Evolutionary conservation across 2,329 filamentous ascomycete genomes (phyloP).

Genomic region (Nannizziopsis barbatae): DNA sequence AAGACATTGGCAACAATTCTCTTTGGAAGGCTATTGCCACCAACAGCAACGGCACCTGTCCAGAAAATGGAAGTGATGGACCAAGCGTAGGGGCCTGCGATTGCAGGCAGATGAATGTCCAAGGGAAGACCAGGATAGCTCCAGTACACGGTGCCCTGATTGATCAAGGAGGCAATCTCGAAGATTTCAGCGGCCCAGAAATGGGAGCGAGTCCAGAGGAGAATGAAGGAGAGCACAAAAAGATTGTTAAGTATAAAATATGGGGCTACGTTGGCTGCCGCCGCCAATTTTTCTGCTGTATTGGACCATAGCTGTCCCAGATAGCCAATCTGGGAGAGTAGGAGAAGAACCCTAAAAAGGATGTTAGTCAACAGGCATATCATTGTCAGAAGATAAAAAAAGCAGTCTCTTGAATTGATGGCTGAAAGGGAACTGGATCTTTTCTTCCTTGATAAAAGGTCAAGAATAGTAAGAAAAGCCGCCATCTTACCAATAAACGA

Average conservation of each 20-base stretch:
- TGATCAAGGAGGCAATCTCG: constrained; percentile 69
- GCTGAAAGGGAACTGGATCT: background rate
- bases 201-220: constrained; percentile 66
- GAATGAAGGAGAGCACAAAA: constrained; percentile 67
- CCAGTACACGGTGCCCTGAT: constrained; percentile 69
- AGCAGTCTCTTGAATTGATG: background rate
- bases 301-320: constrained; percentile 63
- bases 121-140: constrained; percentile 59
- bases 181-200: constrained; percentile 68
- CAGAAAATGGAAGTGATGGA: constrained; percentile 79
- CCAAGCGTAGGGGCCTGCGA: constrained; percentile 72
- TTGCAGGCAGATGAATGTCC: constrained; percentile 64
- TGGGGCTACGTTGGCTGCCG: constrained; percentile 64
- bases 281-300: constrained; percentile 51
- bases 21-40: constrained; percentile 55
- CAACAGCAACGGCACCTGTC: constrained; percentile 75
- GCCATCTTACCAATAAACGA: constrained; percentile 61
- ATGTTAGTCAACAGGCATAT: constrained; percentile 3
- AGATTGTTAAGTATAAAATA: constrained; percentile 84
- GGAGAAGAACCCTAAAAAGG: constrained; percentile 53
- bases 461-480: background rate
- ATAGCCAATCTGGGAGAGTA: constrained; percentile 65
- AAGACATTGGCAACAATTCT: constrained; percentile 76
- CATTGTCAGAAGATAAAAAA: background rate
- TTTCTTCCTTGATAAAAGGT: background rate